Percentiles rank a stretch among this genome's conserved stretches.
phyloP scores from a whole-genome alignment of 306 rosid species.

The Medicago ruthenica region DNA sequence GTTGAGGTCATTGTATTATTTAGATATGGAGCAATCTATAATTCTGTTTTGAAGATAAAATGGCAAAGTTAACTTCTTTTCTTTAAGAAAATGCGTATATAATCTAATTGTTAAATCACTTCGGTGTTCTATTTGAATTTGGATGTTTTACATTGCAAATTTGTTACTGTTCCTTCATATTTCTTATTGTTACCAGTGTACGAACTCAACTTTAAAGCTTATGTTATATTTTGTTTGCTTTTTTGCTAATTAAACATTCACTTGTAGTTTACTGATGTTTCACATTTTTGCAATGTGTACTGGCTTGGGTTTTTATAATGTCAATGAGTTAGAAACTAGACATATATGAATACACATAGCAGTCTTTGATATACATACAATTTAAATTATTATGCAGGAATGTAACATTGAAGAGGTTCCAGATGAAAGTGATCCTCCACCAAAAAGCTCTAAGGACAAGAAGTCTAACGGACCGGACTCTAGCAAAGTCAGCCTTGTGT shows the following conservation, averaged over 20 bases:
- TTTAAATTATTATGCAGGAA: conserved; percentile 61
- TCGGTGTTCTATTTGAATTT: conserved; percentile 1
- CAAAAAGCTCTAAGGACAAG: conserved; percentile 90
- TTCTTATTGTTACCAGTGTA: background rate
- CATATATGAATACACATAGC: background rate
- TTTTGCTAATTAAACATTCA: conserved; percentile 3
- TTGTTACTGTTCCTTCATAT: background rate
- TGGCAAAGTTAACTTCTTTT: no score
- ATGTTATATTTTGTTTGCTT: conserved; percentile 7
- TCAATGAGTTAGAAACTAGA: conserved; percentile 3
- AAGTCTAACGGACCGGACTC: conserved; percentile 82
- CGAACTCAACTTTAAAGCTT: conserved; percentile 2
- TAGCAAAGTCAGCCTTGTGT: conserved; percentile 77
- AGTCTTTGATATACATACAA: conserved; percentile 22
- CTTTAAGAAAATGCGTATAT: background rate
- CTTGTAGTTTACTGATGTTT: conserved; percentile 18
- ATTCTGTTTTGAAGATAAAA: no score
- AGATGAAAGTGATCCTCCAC: conserved; percentile 78
- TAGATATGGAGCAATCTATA: no score
- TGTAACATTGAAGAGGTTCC: conserved; percentile 81
- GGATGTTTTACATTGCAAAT: background rate
- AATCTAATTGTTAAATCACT: conserved; percentile 1
- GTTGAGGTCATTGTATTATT: no score
- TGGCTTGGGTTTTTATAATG: conserved; percentile 27
- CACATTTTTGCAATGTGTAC: background rate